phyloP scores from a whole-genome alignment of 768 basidiomycete genomes.

The Austroboletus eburneus region DNA sequence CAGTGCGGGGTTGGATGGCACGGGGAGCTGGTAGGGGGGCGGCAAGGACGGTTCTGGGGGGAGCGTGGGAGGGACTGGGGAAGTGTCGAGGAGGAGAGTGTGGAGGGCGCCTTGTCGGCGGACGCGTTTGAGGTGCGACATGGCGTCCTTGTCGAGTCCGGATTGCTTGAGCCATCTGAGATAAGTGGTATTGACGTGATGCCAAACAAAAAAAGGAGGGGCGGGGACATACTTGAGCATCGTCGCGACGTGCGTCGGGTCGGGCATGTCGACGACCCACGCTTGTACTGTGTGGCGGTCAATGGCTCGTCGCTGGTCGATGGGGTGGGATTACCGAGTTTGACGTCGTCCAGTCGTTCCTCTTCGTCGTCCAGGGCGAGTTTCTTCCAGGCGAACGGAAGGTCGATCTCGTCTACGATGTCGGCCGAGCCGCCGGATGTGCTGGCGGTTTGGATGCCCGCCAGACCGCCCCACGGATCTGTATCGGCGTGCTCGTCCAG shows the following conservation, averaged over 20 bases:
- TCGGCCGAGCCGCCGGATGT: conserved; percentile 42
- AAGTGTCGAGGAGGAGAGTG: conserved; percentile 53
- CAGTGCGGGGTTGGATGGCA: conserved; percentile 66
- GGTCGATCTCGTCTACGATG: conserved; percentile 49
- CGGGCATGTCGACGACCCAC: conserved; percentile 75
- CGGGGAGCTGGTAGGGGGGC: conserved; percentile 51
- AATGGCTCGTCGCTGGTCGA: not conserved
- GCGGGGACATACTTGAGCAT: conserved; percentile 59
- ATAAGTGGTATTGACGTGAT: too few relatives aligned
- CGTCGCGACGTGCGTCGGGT: conserved; percentile 51
- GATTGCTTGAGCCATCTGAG: conserved; percentile 66
- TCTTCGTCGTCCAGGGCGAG: conserved; percentile 53
- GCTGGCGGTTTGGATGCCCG: conserved; percentile 5
- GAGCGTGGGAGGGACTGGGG: conserved; percentile 40
- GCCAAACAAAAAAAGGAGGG: too few relatives aligned
- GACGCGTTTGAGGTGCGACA: conserved; percentile 76
- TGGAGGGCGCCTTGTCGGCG: conserved; percentile 46
- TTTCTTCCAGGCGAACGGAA: conserved; percentile 65
- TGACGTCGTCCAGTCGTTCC: conserved; percentile 55
- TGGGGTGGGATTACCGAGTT: conserved; percentile 23
- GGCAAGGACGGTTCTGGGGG: conserved; percentile 47
- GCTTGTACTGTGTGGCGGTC: conserved; percentile 48
- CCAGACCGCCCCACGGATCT: conserved; percentile 8
- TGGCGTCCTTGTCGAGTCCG: conserved; percentile 54
- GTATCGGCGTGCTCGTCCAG: not conserved